A percentile compares a stretch with the other conserved stretches of the same genome.
Conservation (phyloP, 2,329 filamentous ascomycete genomes). For the Lachnellula occidentalis region DNA sequence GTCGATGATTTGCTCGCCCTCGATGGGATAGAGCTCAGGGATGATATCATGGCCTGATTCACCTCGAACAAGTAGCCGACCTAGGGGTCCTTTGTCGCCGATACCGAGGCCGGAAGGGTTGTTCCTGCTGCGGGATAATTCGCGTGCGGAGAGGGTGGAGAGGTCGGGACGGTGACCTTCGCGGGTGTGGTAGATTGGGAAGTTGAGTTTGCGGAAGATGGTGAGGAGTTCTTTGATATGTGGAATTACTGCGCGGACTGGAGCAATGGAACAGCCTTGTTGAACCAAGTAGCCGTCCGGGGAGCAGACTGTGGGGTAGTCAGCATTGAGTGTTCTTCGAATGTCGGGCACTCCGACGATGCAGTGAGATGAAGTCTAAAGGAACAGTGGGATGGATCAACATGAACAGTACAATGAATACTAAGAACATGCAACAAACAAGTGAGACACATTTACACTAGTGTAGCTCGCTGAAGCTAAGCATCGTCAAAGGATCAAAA, state of each 20-base stretch:
- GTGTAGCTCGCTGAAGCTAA: no score
- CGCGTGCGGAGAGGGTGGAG: constrained; percentile 50
- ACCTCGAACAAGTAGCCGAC: constrained; percentile 52
- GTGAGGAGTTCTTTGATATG: constrained; percentile 36
- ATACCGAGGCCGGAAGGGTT: constrained; percentile 47
- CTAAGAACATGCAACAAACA: not conserved
- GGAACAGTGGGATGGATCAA: not conserved
- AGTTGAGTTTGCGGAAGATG: constrained; percentile 35
- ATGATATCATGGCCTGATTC: constrained; percentile 53
- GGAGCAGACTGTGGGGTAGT: constrained; percentile 33
- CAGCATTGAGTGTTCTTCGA: constrained; percentile 3
- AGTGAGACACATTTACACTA: no score
- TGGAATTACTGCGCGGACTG: constrained; percentile 40
- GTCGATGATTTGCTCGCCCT: constrained; percentile 30
- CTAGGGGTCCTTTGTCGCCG: constrained; percentile 46
- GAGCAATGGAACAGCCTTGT: constrained; percentile 40
- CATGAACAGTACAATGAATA: not conserved
- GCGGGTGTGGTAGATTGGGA: constrained; percentile 44
- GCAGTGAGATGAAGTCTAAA: no score
- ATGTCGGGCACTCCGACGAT: not conserved
- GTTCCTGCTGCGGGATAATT: constrained; percentile 46
- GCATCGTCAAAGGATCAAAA: no score
- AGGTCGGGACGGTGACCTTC: constrained; percentile 51
- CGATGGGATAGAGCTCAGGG: constrained; percentile 32
- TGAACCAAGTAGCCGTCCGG: constrained; percentile 43